Base-by-base conservation (phyloP, 805 yeast genomes). In the Debaryomyces hansenii region DNA sequence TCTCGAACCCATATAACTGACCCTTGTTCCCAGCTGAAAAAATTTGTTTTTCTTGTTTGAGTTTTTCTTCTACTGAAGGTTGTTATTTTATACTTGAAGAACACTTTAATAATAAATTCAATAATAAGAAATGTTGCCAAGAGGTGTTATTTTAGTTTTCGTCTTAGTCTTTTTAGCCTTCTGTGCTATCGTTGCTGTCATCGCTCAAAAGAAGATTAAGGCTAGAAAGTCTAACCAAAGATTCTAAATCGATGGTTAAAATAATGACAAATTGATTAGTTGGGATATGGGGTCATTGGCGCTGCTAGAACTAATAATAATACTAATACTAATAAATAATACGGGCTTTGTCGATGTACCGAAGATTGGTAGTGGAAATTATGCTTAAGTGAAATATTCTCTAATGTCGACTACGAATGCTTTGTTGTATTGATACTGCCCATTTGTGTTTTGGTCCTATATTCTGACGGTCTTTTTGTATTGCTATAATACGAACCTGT, bases 141-240 rank as follows among this genome's bases (percentile, higher is more conserved):
- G 83, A 54, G 89, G 89, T 72, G 88, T 84, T 73, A 83, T 83
- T 67, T 75, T 83, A 66, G 89, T 84, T 56, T 82, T 83, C 71
- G 71, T 68, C 54, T 74, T 80, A 63, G 54, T 80, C 52, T 79
- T 79, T 70, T 78, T 77, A 64, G 79, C 76, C 50, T 54, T 59
- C 48, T 46, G 55, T 53, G 74, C 67, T 52, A 55, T 76, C 47
- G 48, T 56, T 52, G 67, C 65, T 59, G 61, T 73, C 49, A 58
- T 62, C 54, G 51, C 69, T 59, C 66, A 63, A 50, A 75, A 72
- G 73, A 66, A 60, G 54, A 37, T 74, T 52, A 69, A 69, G 63
- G 72, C 70, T 31, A 72, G 63, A 60, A 75, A 73, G 64, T 55
- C 75, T 47, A 59, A 65, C 62, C 69, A 67, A 58, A 69, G 73